Conservation (phyloP, 805 yeast genomes). For the Cyberlindnera americana region DNA sequence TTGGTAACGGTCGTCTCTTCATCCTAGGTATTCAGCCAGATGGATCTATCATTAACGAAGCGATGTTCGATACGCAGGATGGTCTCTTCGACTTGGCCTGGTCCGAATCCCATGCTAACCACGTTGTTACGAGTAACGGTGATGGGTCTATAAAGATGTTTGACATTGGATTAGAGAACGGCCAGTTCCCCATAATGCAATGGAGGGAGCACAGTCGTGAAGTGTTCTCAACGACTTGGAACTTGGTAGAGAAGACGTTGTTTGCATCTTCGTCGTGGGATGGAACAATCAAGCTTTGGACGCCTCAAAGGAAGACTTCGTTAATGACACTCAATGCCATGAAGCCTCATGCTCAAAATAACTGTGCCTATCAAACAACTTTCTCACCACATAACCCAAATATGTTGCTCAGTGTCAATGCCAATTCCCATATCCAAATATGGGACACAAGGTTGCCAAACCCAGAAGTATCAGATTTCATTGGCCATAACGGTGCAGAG, state of each 20-base stretch:
- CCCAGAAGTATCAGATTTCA: constrained; percentile 53
- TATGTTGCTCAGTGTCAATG: constrained; percentile 65
- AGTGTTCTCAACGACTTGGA: constrained; percentile 74
- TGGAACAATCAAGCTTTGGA: constrained; percentile 79
- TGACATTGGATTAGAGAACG: constrained; percentile 56
- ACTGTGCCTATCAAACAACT: constrained; percentile 74
- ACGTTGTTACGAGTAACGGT: constrained; percentile 77
- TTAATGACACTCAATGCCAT: constrained; percentile 49
- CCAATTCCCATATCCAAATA: constrained; percentile 66
- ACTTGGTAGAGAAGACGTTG: constrained; percentile 57
- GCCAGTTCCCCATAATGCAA: constrained; percentile 61
- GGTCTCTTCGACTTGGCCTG: constrained; percentile 85
- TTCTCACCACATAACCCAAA: constrained; percentile 85
- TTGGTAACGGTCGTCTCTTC: constrained; percentile 85
- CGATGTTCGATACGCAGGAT: constrained; percentile 85
- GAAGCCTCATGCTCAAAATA: constrained; percentile 31
- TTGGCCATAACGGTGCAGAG: constrained; percentile 81
- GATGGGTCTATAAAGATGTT: constrained; percentile 86
- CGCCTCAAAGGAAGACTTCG: constrained; percentile 55
- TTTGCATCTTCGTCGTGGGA: constrained; percentile 91
- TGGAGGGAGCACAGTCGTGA: constrained; percentile 77
- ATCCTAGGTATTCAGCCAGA: constrained; percentile 62
- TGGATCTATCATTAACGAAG: constrained; percentile 56
- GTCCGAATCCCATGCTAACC: constrained; percentile 91
- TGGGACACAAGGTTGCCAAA: constrained; percentile 78